Conservation (phyloP, 768 basidiomycete species). For the Hortiboletus campestris region DNA sequence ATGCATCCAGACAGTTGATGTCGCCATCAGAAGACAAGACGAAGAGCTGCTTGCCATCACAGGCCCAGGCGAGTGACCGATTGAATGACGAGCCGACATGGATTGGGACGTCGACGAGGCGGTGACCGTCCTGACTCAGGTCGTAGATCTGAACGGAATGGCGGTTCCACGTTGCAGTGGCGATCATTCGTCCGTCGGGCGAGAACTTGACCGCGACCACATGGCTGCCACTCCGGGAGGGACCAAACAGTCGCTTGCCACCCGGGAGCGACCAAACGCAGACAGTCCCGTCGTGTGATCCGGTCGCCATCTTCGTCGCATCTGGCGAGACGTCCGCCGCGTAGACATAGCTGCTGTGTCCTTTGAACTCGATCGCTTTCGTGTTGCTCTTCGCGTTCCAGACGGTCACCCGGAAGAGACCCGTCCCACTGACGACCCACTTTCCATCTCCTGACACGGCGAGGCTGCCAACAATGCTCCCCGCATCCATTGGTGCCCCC, state of each 20-base stretch:
- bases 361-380: neutral
- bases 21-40: neutral
- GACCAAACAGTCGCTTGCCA: neutral
- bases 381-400: neutral
- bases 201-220: slow-evolving; percentile 8
- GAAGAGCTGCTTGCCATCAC: neutral
- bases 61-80: slow-evolving; percentile 1
- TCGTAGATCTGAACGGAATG: neutral
- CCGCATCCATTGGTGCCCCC: neutral
- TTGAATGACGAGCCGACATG: neutral
- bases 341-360: neutral
- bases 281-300: neutral
- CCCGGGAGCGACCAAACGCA: slow-evolving; percentile 7
- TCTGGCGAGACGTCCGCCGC: slow-evolving; percentile 8
- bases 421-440: slow-evolving; percentile 1
- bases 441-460: slow-evolving; percentile 1
- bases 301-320: neutral
- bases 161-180: neutral
- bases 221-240: neutral
- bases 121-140: neutral
- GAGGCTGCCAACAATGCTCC: neutral
- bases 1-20: neutral
- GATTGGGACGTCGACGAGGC: neutral
- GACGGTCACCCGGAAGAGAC: neutral
- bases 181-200: slow-evolving; percentile 2